Conservation (phyloP, 2,329 filamentous ascomycete species). For the Xylaria sp. region DNA sequence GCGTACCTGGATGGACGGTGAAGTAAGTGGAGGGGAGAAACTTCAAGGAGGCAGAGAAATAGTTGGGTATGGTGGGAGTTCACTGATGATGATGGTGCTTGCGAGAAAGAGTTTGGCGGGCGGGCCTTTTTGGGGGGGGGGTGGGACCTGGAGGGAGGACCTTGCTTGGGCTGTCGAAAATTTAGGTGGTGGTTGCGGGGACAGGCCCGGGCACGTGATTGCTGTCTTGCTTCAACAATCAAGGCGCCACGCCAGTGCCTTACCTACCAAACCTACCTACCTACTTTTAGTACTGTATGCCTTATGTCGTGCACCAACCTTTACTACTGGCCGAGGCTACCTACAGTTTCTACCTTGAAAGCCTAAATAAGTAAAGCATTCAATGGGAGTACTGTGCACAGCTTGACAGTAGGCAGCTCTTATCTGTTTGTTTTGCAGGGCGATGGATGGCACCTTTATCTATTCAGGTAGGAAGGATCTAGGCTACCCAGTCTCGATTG, state of each 20-base stretch:
- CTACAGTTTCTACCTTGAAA: too few relatives aligned
- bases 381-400: too few relatives aligned
- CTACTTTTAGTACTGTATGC: too few relatives aligned
- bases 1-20: conserved; percentile 26
- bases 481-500: neutral
- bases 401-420: too few relatives aligned
- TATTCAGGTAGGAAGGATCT: too few relatives aligned
- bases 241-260: neutral
- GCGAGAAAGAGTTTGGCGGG: conserved; percentile 38
- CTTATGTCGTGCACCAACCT: too few relatives aligned
- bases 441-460: conserved; percentile 21
- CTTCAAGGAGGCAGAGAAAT: conserved; percentile 12
- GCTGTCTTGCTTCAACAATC: conserved; percentile 17
- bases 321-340: too few relatives aligned
- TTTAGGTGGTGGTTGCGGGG: conserved; percentile 42
- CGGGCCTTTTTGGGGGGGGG: conserved; percentile 31
- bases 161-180: conserved; percentile 40
- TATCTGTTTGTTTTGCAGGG: too few relatives aligned
- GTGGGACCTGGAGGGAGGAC: conserved; percentile 16
- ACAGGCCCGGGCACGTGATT: conserved; percentile 37
- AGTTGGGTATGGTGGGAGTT: conserved; percentile 33
- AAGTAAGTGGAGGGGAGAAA: conserved; percentile 16
- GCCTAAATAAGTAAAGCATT: too few relatives aligned
- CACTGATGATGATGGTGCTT: conserved; percentile 36
- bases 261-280: too few relatives aligned